Percentiles rank a stretch among this genome's conserved stretches.
Conservation (phyloP, 1,139 yeast genomes). For the Zygoascus meyerae region DNA sequence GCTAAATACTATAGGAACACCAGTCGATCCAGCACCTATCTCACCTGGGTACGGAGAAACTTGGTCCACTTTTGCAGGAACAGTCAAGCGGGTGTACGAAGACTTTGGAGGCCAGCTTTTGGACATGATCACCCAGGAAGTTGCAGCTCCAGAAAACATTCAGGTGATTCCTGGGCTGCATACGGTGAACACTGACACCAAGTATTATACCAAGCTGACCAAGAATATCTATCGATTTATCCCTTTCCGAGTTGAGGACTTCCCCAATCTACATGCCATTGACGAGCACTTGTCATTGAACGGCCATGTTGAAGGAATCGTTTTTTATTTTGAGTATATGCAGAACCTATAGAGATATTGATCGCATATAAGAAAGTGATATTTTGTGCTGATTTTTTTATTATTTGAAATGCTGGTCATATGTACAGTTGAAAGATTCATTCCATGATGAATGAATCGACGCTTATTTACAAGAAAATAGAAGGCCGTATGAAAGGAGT, state of each 20-base stretch:
- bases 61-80: slow-evolving; percentile 54
- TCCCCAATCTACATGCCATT: slow-evolving; percentile 14
- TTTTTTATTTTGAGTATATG: slow-evolving; percentile 49
- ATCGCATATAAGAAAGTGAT: neutral
- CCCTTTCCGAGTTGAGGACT: slow-evolving; percentile 29
- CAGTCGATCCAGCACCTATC: slow-evolving; percentile 54
- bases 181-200: slow-evolving; percentile 78
- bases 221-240: slow-evolving; percentile 59
- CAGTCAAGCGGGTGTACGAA: slow-evolving; percentile 51
- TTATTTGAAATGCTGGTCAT: too few relatives aligned
- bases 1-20: slow-evolving; percentile 22
- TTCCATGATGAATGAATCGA: too few relatives aligned
- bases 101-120: slow-evolving; percentile 38
- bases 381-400: too few relatives aligned
- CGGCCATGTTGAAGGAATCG: slow-evolving; percentile 52
- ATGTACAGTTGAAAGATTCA: too few relatives aligned
- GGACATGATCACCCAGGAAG: slow-evolving; percentile 6
- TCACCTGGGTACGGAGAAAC: slow-evolving; percentile 44
- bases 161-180: slow-evolving; percentile 56
- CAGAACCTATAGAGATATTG: slow-evolving; percentile 10
- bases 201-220: slow-evolving; percentile 66
- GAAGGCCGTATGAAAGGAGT: too few relatives aligned
- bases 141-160: slow-evolving; percentile 27
- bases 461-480: too few relatives aligned
- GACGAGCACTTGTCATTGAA: slow-evolving; percentile 34